Base-by-base conservation (phyloP, 2,329 filamentous ascomycete species). In the Pleomassaria siparia region DNA sequence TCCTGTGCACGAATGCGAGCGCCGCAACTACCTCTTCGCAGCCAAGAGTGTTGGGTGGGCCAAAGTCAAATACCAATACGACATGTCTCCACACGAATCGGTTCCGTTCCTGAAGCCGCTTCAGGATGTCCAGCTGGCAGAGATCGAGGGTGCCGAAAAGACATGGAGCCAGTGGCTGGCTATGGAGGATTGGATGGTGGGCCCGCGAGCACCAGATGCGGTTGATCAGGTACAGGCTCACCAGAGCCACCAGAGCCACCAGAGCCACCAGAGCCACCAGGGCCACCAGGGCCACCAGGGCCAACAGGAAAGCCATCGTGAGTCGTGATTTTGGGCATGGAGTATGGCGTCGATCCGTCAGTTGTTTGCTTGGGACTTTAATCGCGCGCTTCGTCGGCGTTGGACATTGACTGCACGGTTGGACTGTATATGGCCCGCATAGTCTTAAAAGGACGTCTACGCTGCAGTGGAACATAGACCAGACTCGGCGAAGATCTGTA, bases 181-280 rank as follows among this genome's bases (percentile, higher is more conserved):
- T 11, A 95, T 96, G 89, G 90, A 96, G 71, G 92, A 96, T 70
- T 97, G 92, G 92, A 95, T 96, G 91, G 76, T 96, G n/a, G 91
- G 91, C 2, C 88, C 89, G 1, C 77, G 89, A 51, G 86, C 86
- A 25, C 88, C 87, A 6, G 62, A 66, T 47, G 63, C 62, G n/a
- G 63, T 66, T 32, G 64, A 65, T 33, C 54, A 58, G 25, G 53
- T 48, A 21, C 53, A 62, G 30, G 48, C n/a, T n/a, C n/a, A n/a
- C n/a, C n/a, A n/a, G n/a, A n/a, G n/a, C n/a, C n/a, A n/a, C n/a
- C n/a, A n/a, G n/a, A n/a, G n/a, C n/a, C n/a, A n/a, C n/a, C n/a
- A n/a, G n/a, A n/a, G n/a, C n/a, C n/a, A n/a, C n/a, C n/a, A n/a
- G n/a, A n/a, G n/a, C n/a, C n/a, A n/a, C n/a, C n/a, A n/a, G n/a